Conservation (phyloP, 306 rosid genomes). For the Vigna nakashimae region DNA sequence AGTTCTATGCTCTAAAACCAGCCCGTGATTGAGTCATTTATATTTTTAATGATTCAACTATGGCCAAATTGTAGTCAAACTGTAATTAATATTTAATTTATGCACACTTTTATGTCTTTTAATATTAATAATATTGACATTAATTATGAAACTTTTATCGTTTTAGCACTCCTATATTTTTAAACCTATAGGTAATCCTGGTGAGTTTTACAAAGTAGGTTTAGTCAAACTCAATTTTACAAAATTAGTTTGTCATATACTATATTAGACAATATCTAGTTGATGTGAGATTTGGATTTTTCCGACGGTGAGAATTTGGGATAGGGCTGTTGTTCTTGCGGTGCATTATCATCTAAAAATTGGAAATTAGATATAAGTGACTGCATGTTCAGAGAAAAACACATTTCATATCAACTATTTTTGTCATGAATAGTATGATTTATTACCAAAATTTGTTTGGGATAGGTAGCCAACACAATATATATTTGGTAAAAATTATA, state of each 20-base stretch:
- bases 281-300: too few relatives aligned
- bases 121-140: neutral
- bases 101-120: neutral
- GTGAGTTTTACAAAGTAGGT: neutral
- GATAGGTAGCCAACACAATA: neutral
- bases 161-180: neutral
- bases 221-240: too few relatives aligned
- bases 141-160: neutral
- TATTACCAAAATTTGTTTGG: neutral
- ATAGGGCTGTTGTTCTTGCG: neutral
- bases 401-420: neutral
- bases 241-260: too few relatives aligned
- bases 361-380: neutral
- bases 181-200: neutral
- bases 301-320: too few relatives aligned
- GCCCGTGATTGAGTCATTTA: neutral
- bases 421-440: neutral
- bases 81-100: neutral
- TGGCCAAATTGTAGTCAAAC: too few relatives aligned
- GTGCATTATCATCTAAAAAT: neutral
- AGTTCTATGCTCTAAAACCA: constrained; percentile 25
- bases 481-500: neutral
- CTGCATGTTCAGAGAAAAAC: neutral
- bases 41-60: too few relatives aligned
- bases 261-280: too few relatives aligned